A percentile compares a stretch with the other conserved stretches of the same genome.
These are phyloP conservation scores for Prunus persica DNA, from an alignment of 306 rosid species.

Conservation along the genomic window Prunus_persica_NCBIv2 NC_034010.1:20295001-20295500, in stretches of 20 bases:
- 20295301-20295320: constrained; percentile 44
- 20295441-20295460: not conserved
- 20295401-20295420: no score
- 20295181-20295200: constrained; percentile 23
- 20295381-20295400: not conserved
- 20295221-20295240: not conserved
- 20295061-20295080: no score
- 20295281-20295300: constrained; percentile 31
- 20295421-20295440: not conserved
- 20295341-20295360: constrained; percentile 33
- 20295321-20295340: constrained; percentile 63
- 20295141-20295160: not conserved
- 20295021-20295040: no score
- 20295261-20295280: constrained; percentile 12
- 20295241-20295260: constrained; percentile 18
- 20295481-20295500: constrained; percentile 31
- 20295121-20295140: no score
- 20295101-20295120: not conserved
- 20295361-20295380: not conserved
- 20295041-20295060: no score
- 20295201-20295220: constrained; percentile 18
- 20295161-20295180: no score
- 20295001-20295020: no score
- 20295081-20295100: no score
- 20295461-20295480: constrained; percentile 20